A percentile compares a stretch with the other conserved stretches of the same genome.
These are phyloP conservation scores for Glycyrrhiza uralensis DNA, from an alignment of 306 rosid species.

Conservation along the genomic window DNA sequence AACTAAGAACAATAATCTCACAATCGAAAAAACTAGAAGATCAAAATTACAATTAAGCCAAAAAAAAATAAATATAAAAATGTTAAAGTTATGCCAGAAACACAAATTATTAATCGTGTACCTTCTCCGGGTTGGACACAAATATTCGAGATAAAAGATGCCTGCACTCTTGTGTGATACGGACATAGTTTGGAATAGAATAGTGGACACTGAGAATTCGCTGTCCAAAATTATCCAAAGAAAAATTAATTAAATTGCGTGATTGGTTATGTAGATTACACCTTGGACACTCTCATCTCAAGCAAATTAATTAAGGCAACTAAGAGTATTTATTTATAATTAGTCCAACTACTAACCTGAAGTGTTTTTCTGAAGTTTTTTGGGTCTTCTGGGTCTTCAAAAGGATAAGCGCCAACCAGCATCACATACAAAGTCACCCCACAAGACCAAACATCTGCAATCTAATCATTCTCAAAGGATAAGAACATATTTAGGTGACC, in stretches of 20 bases:
- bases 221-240: constrained; percentile 49
- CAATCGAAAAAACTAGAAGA: too few relatives aligned
- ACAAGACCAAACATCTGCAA: constrained; percentile 99
- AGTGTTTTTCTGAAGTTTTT: constrained; percentile 94
- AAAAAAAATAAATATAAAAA: neutral
- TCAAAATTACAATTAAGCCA: too few relatives aligned
- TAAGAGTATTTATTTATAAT: neutral
- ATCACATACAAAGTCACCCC: constrained; percentile 98
- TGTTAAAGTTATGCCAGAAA: neutral
- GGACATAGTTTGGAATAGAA: constrained; percentile 82
- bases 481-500: constrained; percentile 15
- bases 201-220: constrained; percentile 89
- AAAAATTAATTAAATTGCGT: neutral
- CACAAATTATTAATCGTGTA: constrained; percentile 21
- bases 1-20: too few relatives aligned
- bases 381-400: constrained; percentile 96
- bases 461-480: constrained; percentile 49
- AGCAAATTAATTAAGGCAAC: neutral
- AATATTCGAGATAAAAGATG: constrained; percentile 87
- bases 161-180: constrained; percentile 63
- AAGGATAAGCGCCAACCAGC: constrained; percentile 99
- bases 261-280: neutral
- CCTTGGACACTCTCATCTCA: neutral
- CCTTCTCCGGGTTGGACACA: constrained; percentile 84
- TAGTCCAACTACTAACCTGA: constrained; percentile 52